Evolutionary conservation across 1,284 basidiomycete genomes (phyloP).

Genomic region (Somion occarium): DNA sequence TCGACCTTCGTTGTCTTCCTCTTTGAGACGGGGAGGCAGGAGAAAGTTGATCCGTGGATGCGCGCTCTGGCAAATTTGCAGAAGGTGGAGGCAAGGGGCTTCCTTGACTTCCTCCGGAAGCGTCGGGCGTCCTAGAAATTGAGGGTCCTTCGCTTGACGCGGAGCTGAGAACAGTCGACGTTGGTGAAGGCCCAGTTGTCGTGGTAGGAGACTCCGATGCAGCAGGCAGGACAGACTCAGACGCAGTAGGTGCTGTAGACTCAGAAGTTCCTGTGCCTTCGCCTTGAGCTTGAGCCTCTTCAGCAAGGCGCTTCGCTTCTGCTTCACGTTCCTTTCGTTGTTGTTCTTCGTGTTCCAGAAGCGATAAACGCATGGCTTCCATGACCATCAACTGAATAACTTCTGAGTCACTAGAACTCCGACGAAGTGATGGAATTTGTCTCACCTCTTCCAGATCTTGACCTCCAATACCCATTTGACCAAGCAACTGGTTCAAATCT

Average conservation of each 20-base stretch:
- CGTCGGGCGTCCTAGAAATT: neutral
- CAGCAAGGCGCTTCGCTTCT: slow-evolving; percentile 38
- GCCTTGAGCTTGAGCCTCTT: slow-evolving; percentile 4
- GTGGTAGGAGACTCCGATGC: slow-evolving; percentile 4
- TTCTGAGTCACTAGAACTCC: neutral
- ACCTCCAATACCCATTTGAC: slow-evolving; percentile 65
- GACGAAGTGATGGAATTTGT: neutral
- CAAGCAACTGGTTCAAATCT: slow-evolving; percentile 52
- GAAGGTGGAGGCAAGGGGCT: neutral
- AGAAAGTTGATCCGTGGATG: neutral
- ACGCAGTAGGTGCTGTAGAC: neutral
- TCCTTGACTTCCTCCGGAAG: neutral
- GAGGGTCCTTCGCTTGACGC: neutral
- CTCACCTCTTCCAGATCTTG: slow-evolving; percentile 86
- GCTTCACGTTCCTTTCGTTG: slow-evolving; percentile 66
- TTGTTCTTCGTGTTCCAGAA: slow-evolving; percentile 87
- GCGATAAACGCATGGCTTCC: slow-evolving; percentile 96
- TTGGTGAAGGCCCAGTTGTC: neutral
- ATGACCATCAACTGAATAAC: slow-evolving; percentile 85
- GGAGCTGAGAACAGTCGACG: neutral
- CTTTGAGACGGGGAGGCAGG: neutral
- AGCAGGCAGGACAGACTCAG: slow-evolving; percentile 4
- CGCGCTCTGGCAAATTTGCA: neutral
- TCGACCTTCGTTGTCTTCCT: neutral
- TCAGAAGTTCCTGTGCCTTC: slow-evolving; percentile 4